A percentile compares a stretch with the other conserved stretches of the same genome.
These are phyloP conservation scores for Tephrocybe rancida DNA, from an alignment of 768 basidiomycete genomes.

Conservation along the genomic window DNA sequence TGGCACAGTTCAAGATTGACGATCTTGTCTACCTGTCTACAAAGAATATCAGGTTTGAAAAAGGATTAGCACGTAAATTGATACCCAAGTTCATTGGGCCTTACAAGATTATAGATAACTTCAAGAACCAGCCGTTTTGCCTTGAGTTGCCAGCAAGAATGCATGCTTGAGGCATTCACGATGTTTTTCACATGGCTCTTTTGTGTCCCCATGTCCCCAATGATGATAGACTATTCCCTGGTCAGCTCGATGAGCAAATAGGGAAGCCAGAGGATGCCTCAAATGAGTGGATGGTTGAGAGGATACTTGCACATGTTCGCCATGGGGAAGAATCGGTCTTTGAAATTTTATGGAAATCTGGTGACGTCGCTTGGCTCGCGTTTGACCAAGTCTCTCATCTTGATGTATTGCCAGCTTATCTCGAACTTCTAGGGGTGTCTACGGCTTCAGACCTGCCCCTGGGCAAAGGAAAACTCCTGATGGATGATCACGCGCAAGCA, in stretches of 20 bases:
- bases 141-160: background rate
- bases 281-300: background rate
- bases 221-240: constrained; percentile 28
- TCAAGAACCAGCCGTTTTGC: background rate
- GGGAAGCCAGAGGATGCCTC: too few relatives aligned
- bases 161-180: constrained; percentile 16
- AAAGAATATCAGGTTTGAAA: constrained; percentile 1
- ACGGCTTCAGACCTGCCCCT: too few relatives aligned
- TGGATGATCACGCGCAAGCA: too few relatives aligned
- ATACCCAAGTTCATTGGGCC: background rate
- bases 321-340: background rate
- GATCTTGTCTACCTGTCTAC: constrained; percentile 2
- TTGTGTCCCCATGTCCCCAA: constrained; percentile 25
- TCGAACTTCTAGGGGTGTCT: too few relatives aligned
- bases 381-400: too few relatives aligned
- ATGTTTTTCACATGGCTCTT: constrained; percentile 32
- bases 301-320: background rate
- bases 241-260: constrained; percentile 1
- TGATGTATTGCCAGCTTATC: too few relatives aligned
- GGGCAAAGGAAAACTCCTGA: too few relatives aligned
- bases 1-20: background rate
- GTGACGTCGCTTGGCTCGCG: too few relatives aligned
- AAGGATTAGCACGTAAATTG: constrained; percentile 2
- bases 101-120: background rate
- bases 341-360: background rate